These are phyloP conservation scores for Pleurotus eryngii DNA, from an alignment of 768 basidiomycete species.

Conservation along the genomic window DNA sequence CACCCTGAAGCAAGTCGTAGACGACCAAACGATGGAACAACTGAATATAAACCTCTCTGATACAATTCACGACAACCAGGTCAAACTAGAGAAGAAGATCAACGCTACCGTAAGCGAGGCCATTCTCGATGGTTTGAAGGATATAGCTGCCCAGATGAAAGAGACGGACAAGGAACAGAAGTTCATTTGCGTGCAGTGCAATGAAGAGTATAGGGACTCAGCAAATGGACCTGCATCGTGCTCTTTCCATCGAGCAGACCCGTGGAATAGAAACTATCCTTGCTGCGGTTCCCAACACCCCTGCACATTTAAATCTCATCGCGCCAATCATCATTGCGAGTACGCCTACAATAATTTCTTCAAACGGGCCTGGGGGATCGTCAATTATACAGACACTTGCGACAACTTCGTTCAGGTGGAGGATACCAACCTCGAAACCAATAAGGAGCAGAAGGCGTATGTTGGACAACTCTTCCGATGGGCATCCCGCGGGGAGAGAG, in stretches of 20 bases:
- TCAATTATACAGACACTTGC: constrained; percentile 29
- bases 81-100: constrained; percentile 25
- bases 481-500: constrained; percentile 26
- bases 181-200: constrained; percentile 37
- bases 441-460: constrained; percentile 23
- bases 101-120: constrained; percentile 31
- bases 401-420: constrained; percentile 30
- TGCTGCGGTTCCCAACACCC: constrained; percentile 34
- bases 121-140: constrained; percentile 33
- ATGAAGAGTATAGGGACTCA: constrained; percentile 30
- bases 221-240: constrained; percentile 36
- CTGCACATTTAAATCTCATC: constrained; percentile 32
- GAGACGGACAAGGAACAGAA: constrained; percentile 33
- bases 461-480: constrained; percentile 31
- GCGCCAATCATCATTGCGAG: constrained; percentile 37
- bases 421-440: constrained; percentile 33
- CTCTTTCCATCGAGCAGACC: constrained; percentile 32
- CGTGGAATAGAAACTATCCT: constrained; percentile 30
- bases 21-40: constrained; percentile 38
- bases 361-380: constrained; percentile 25
- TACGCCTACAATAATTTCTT: constrained; percentile 39
- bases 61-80: constrained; percentile 28
- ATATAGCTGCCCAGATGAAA: constrained; percentile 29
- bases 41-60: constrained; percentile 32
- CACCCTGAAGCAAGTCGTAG: constrained; percentile 31